Evolutionary conservation across 176 grass and related monocot genomes (phyloP), one percentile per base, ranked within the genome.

Genomic region (Cenchrus fungigraminus): DNA sequence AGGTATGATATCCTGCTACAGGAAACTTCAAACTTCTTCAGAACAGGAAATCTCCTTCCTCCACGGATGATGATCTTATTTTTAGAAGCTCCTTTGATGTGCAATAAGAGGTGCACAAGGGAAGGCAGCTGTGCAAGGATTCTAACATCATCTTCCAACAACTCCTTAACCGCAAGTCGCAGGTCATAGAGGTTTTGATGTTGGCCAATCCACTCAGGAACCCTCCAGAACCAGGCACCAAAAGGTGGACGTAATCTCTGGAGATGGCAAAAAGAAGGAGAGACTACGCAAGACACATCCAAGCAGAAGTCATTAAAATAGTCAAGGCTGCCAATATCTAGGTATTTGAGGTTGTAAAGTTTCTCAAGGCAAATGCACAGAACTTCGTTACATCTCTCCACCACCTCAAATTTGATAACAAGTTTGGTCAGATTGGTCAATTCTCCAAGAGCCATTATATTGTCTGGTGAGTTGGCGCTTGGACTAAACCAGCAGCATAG

Each of bases 311-410:
- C 3, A 7, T 14, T 3, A 40, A 40, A 40, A 53, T 0, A 0
- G 16, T 3, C 4, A 4, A 0, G 1, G 8, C 0, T 0, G 15
- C 6, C 0, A 7, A 67, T 0, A 8, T 16, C 3, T 68, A 68
- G 34, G 10, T 11, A 20, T 68, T 5, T 68, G 8, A 68, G 65
- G 34, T 43, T 68, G 15, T 7, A 68, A 67, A 67, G 65, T 6
- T 67, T 67, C 40, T 40, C 12, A 68, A 68, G 14, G 32, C 37
- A 40, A 40, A 15, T 1, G 1, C 3, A 32, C 5, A 67, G 6
- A 67, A 67, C 65, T 67, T 67, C 65, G 14, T 14, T 40, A 7
- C 29, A 32, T 40, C 15, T 67, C 32, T 8, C 65, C 0, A 0
- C 6, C 50, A 4, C 0, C 12, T 53, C 45, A 46, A 1, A 46